Conservation (phyloP, 352 stramenopile species). For the Globisporangium paroecandrum region DNA sequence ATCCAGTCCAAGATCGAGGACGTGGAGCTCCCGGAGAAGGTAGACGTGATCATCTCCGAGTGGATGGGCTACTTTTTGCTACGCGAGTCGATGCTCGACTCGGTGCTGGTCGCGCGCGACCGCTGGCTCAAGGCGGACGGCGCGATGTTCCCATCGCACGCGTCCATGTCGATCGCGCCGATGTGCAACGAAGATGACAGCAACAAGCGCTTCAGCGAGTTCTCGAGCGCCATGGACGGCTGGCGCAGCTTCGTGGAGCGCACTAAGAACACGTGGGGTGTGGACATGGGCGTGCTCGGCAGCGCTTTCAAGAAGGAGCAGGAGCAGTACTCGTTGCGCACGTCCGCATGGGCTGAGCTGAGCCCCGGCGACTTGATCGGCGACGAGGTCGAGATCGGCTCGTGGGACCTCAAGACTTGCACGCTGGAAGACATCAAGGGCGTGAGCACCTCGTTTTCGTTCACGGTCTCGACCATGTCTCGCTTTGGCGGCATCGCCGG, state of each 20-base stretch:
- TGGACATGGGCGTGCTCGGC: conserved; percentile 95
- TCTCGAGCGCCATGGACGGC: conserved; percentile 80
- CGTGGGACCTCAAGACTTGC: conserved; percentile 83
- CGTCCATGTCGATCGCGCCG: conserved; percentile 97
- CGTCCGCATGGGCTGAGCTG: conserved; percentile 81
- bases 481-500: conserved; percentile 94
- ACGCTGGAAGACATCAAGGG: conserved; percentile 82
- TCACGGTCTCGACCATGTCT: conserved; percentile 85
- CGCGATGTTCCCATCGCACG: conserved; percentile 98
- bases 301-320: conserved; percentile 86
- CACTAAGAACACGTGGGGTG: conserved; percentile 94
- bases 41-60: conserved; percentile 99
- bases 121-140: conserved; percentile 95
- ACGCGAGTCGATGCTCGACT: conserved; percentile 99
- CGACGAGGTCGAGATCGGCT: conserved; percentile 76
- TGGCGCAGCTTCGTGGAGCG: conserved; percentile 87
- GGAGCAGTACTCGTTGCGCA: conserved; percentile 85
- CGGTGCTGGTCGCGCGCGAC: conserved; percentile 94
- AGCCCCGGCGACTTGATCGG: conserved; percentile 74
- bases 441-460: conserved; percentile 62
- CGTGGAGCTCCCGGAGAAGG: conserved; percentile 95
- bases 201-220: conserved; percentile 83
- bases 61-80: conserved; percentile 99
- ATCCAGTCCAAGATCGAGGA: conserved; percentile 99
- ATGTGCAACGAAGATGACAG: conserved; percentile 93